Evolutionary conservation across 1,284 basidiomycete species (phyloP).

Genomic region (Amylostereum areolatum): DNA sequence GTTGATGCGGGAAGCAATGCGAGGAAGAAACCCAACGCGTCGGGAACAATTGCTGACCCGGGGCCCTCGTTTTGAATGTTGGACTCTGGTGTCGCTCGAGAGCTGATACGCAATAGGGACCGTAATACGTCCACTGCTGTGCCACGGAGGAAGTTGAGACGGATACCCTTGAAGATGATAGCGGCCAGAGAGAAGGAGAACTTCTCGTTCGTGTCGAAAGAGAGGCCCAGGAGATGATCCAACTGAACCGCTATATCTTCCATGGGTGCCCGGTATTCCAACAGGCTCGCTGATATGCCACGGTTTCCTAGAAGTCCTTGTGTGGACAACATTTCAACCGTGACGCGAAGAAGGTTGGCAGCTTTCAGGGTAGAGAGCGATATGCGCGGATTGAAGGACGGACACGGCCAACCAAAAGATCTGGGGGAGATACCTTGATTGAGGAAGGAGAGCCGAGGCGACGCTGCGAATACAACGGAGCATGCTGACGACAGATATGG

Average conservation of each 20-base stretch:
- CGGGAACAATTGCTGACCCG: conserved; percentile 40
- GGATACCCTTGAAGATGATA: conserved; percentile 81
- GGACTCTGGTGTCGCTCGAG: conserved; percentile 36
- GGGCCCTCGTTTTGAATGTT: conserved; percentile 32
- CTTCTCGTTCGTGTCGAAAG: conserved; percentile 68
- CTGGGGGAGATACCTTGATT: conserved; percentile 68
- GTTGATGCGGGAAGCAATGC: conserved; percentile 71
- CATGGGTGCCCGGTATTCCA: conserved; percentile 60
- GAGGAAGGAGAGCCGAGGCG: conserved; percentile 59
- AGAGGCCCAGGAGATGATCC: conserved; percentile 68
- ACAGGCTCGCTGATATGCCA: conserved; percentile 52
- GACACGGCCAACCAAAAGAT: conserved; percentile 86
- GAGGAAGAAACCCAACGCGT: conserved; percentile 77
- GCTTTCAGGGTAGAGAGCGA: conserved; percentile 71
- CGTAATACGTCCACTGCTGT: conserved; percentile 53
- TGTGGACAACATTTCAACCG: conserved; percentile 61
- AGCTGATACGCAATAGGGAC: conserved; percentile 52
- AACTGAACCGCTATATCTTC: conserved; percentile 70
- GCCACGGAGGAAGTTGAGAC: conserved; percentile 58
- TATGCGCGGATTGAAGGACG: conserved; percentile 71
- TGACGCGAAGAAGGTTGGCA: conserved; percentile 55
- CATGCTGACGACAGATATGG: conserved; percentile 79
- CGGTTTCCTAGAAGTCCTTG: conserved; percentile 50
- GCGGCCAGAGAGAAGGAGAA: conserved; percentile 72
- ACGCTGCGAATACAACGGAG: conserved; percentile 78